Evolutionary conservation across 2,329 filamentous ascomycete genomes (phyloP).

Genomic region (Aspergillus pseudoviridinutans): DNA sequence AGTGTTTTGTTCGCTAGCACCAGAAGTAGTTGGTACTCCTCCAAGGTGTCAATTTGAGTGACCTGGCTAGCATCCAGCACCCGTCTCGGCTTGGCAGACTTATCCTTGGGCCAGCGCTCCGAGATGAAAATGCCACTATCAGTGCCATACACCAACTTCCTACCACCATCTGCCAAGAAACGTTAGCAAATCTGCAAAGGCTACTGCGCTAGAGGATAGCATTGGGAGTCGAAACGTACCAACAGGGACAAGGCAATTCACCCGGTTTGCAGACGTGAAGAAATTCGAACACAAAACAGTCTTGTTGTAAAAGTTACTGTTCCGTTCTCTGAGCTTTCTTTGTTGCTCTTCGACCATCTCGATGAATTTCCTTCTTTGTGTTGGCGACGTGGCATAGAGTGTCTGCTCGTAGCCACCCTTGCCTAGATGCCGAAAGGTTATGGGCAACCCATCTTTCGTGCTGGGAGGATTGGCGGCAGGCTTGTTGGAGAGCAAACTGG

Average conservation of each 20-base stretch:
- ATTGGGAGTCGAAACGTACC: slow-evolving; percentile 51
- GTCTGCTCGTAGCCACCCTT: slow-evolving; percentile 93
- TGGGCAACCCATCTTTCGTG: slow-evolving; percentile 77
- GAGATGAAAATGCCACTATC: slow-evolving; percentile 91
- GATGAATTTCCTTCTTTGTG: slow-evolving; percentile 92
- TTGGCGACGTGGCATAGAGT: slow-evolving; percentile 79
- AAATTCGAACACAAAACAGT: slow-evolving; percentile 75
- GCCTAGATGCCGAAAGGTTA: slow-evolving; percentile 92
- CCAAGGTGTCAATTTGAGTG: slow-evolving; percentile 91
- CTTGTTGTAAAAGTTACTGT: slow-evolving; percentile 66
- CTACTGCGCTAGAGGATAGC: background rate
- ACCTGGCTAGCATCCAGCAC: slow-evolving; percentile 84
- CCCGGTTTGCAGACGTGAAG: slow-evolving; percentile 81
- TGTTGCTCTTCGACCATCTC: slow-evolving; percentile 92
- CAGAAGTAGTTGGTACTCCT: slow-evolving; percentile 88
- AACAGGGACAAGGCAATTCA: slow-evolving; percentile 92
- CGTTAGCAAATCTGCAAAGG: slow-evolving; percentile 11
- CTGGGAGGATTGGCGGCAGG: slow-evolving; percentile 46
- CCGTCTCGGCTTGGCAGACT: slow-evolving; percentile 67
- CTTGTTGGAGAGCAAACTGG: slow-evolving; percentile 69
- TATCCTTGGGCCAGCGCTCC: slow-evolving; percentile 83
- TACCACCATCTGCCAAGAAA: slow-evolving; percentile 68
- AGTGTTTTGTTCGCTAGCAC: slow-evolving; percentile 92
- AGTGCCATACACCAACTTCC: slow-evolving; percentile 91
- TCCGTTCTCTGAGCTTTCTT: slow-evolving; percentile 70